Base-by-base conservation (phyloP, 306 rosid genomes). In the Cucumis melo region DNA sequence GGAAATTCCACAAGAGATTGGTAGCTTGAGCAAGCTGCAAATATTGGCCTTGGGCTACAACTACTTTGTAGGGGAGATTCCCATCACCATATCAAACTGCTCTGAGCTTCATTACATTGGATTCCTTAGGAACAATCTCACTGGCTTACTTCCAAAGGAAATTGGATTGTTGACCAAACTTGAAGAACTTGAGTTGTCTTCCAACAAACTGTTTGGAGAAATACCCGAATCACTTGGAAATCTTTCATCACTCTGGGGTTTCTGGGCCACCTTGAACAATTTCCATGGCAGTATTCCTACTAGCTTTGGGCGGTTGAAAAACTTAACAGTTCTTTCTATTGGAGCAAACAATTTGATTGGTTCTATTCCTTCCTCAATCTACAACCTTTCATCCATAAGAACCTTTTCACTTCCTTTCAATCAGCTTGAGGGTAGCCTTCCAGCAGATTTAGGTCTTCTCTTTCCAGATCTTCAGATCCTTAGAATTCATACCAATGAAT, bases 241-340 rank as follows among this genome's bases (percentile, higher is more conserved):
- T 73, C 64, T 82, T 34, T 74, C 84, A 7, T 73, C 80, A 41
- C 62, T 80, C 13, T 1, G 10, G 10, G 1, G 0, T 0, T 21
- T 81, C 7, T n/a, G 46, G 27, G 10, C 55, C 8, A 10, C 5
- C 0, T 5, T 14, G 8, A 82, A 85, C n/a, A 24, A 38, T 15
- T 7, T 84, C 61, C 61, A 14, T 6, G 87, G 85, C 21, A 74
- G 8, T 10, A 75, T 84, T 59, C 86, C 84, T n/a, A 57, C 11
- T 19, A 75, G 64, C 48, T 70, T 83, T 14, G 84, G 81, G 15
- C 27, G 23, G 16, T 64, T 80, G 81, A 80, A 72, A 24, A 73
- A 21, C 1, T 57, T 83, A 32, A 12, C 3, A 11, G 0, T 1
- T 17, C 16, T 76, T 32, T 3, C 11, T 0, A 0, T 73, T 23